A percentile compares a stretch with the other conserved stretches of the same genome.
Evolutionary conservation across 78 protist genomes (phyloP).

Genomic region (Cavenderia fasciculata): DNA sequence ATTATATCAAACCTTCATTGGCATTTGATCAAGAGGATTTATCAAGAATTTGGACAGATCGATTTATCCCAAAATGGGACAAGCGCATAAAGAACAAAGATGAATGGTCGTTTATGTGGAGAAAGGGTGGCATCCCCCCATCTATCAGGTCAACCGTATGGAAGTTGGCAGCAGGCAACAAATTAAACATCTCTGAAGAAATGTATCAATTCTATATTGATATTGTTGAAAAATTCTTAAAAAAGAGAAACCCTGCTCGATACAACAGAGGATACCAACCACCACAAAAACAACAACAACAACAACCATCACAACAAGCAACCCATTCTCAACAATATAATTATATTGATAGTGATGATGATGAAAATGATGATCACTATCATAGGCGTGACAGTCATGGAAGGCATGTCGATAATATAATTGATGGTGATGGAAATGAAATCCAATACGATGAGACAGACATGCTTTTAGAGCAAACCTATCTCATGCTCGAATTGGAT

Average conservation of each 20-base stretch:
- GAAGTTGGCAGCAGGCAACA: constrained; percentile 41
- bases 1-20: constrained; percentile 2
- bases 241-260: no score
- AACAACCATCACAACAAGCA: no score
- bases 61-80: constrained; percentile 45
- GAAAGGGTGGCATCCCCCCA: constrained; percentile 43
- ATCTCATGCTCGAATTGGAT: constrained; percentile 68
- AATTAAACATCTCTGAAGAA: constrained; percentile 2
- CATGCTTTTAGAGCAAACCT: neutral
- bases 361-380: neutral
- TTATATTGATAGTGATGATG: no score
- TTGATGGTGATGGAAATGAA: neutral
- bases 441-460: neutral
- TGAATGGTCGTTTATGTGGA: constrained; percentile 36
- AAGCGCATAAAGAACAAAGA: neutral
- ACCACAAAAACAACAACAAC: no score
- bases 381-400: no score
- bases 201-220: neutral
- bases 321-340: no score
- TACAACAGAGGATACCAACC: no score
- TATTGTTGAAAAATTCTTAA: neutral
- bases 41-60: neutral
- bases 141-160: constrained; percentile 8
- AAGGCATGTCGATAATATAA: no score
- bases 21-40: constrained; percentile 3